Base-by-base conservation (phyloP, 2,329 filamentous ascomycete genomes). In the Harringtonia lauricola region DNA sequence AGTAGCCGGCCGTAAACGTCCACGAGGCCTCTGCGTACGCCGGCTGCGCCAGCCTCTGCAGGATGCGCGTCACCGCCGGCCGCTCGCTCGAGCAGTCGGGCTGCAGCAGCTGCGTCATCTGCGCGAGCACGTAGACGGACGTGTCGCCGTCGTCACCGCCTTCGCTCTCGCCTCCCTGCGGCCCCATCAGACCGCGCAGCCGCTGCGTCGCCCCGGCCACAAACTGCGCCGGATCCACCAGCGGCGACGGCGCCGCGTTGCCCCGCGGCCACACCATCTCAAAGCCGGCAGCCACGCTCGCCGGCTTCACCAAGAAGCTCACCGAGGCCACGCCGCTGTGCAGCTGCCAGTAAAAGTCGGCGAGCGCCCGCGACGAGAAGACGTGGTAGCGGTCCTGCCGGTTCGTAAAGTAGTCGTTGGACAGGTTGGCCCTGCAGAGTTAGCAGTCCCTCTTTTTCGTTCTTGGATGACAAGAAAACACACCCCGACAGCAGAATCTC, bases 1-100 rank as follows among this genome's bases (percentile, higher is more conserved):
- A 98, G 66, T 98, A 98, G 42, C 92, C 92, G 0, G 92, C 92
- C 1, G 92, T 96, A 61, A 98, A 96, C 0, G 87, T 92, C 92
- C 92, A 98, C 14, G 79, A 82, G 0, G 84, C 85, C 29, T 76
- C 72, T 10, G 70, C 66, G 54, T 86, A 84, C 7, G 71, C 65
- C 0, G 83, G 73, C 0, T 62, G 64, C 0, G 81, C 72, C 4
- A 95, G 72, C 1, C 74, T 75, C 36, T 74, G 73, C 4, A 96
- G 72, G 33, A 96, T 74, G 37, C 76, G 75, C 0, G 79, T 86
- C 17, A 98, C 67, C 15, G 84, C 83, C 1, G 86, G 87, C 13
- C 92, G 80, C 60, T 98, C 92, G 13, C 90, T 96, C 1, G 90
- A 95, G 1, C 77, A 78, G 53, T 94, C 80, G 0, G 83, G 81